Conservation (phyloP, 208 protist species). For the Jaenimonas drosophilae region DNA sequence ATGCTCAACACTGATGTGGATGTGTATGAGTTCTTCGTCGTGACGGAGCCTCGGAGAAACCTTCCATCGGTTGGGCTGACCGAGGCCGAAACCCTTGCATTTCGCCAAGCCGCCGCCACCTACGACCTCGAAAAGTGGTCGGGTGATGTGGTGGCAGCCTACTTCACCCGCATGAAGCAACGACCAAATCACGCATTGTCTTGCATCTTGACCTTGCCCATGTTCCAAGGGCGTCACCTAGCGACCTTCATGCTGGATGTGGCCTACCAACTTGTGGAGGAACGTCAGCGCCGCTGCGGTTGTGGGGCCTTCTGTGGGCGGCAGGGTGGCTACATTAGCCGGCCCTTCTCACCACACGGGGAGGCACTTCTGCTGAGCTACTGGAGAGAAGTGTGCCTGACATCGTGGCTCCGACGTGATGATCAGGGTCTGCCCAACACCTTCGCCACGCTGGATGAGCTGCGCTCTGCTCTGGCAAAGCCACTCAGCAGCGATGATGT, state of each 20-base stretch:
- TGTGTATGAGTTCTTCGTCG: conserved; percentile 64
- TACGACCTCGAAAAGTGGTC: conserved; percentile 45
- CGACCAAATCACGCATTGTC: conserved; percentile 48
- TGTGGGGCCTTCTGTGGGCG: conserved; percentile 26
- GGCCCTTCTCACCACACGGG: conserved; percentile 60
- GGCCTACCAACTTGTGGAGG: conserved; percentile 41
- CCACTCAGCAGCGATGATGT: neutral
- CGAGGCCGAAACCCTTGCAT: conserved; percentile 12
- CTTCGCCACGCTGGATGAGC: neutral
- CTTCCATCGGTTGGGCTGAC: conserved; percentile 17
- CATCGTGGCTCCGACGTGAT: neutral
- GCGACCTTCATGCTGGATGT: conserved; percentile 46
- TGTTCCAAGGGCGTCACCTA: conserved; percentile 42
- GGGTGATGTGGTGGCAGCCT: conserved; percentile 46
- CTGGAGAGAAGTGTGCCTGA: conserved; percentile 27
- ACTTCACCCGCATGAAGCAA: conserved; percentile 61
- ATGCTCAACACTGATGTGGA: conserved; percentile 60
- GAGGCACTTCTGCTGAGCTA: conserved; percentile 53
- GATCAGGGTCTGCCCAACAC: neutral
- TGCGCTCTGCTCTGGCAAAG: neutral
- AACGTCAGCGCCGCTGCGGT: conserved; percentile 44
- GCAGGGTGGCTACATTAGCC: conserved; percentile 35
- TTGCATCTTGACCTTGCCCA: conserved; percentile 59
- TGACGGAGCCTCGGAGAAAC: conserved; percentile 29
- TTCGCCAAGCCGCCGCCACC: conserved; percentile 15